These are phyloP conservation scores for Lecanoromycetidae sp. DNA, from an alignment of 2,329 filamentous ascomycete species.

Conservation along the genomic window DNA sequence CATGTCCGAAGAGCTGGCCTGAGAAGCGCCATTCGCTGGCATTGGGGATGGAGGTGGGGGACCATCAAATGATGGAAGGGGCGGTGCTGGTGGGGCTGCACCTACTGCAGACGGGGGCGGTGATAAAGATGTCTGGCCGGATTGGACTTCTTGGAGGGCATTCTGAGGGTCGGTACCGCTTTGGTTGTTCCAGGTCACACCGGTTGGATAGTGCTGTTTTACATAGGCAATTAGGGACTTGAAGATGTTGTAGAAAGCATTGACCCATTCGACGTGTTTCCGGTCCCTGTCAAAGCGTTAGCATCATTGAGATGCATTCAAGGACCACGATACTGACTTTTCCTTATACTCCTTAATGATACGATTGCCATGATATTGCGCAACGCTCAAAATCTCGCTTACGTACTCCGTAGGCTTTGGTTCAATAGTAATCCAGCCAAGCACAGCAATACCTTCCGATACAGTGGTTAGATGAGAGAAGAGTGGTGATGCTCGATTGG, in stretches of 20 bases:
- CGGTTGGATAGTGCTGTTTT: constrained; percentile 67
- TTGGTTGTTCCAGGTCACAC: constrained; percentile 75
- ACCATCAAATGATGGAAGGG: constrained; percentile 34
- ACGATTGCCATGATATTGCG: constrained; percentile 89
- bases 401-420: constrained; percentile 75
- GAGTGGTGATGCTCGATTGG: constrained; percentile 60
- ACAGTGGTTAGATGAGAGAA: constrained; percentile 79
- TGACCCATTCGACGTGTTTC: constrained; percentile 75
- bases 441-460: constrained; percentile 74
- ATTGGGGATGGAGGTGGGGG: constrained; percentile 59
- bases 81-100: constrained; percentile 36
- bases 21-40: constrained; percentile 38
- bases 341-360: constrained; percentile 86
- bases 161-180: constrained; percentile 62
- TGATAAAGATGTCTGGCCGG: constrained; percentile 25
- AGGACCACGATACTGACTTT: constrained; percentile 39
- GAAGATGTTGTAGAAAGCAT: constrained; percentile 85
- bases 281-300: constrained; percentile 47
- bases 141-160: constrained; percentile 47
- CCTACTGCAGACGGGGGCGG: constrained; percentile 21
- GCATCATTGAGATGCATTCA: neutral
- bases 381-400: constrained; percentile 66
- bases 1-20: constrained; percentile 49
- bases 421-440: constrained; percentile 84
- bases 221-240: constrained; percentile 72